Evolutionary conservation across 2,329 filamentous ascomycete species (phyloP).

Genomic region (Penicillium corylophilum): DNA sequence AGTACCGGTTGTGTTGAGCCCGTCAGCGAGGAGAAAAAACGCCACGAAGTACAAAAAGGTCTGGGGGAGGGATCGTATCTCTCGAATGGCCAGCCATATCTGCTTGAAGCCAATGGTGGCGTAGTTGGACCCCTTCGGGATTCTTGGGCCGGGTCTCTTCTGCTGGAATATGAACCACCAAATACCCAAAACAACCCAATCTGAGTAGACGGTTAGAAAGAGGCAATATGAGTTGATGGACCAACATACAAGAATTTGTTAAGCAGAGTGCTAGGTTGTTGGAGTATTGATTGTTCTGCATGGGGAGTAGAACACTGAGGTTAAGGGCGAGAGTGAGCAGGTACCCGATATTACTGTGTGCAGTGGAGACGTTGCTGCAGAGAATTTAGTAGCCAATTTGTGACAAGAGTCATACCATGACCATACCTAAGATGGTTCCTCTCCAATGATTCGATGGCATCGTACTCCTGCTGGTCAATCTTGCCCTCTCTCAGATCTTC

Average conservation of each 20-base stretch:
- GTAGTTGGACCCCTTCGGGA: constrained; percentile 43
- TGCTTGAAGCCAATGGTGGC: constrained; percentile 45
- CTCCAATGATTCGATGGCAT: constrained; percentile 44
- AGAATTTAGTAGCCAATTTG: constrained; percentile 3
- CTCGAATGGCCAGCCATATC: constrained; percentile 39
- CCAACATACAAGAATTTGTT: constrained; percentile 41
- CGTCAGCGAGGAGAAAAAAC: constrained; percentile 45
- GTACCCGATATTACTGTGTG: constrained; percentile 46
- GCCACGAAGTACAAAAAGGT: constrained; percentile 44
- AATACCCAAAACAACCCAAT: constrained; percentile 43
- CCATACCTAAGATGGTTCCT: constrained; percentile 41
- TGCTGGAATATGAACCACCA: constrained; percentile 48
- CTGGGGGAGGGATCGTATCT: constrained; percentile 41
- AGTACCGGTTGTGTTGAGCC: constrained; percentile 42
- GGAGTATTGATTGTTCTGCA: constrained; percentile 36
- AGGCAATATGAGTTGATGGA: too few relatives aligned
- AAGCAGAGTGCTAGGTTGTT: constrained; percentile 44
- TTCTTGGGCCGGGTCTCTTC: constrained; percentile 38
- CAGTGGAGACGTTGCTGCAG: constrained; percentile 41
- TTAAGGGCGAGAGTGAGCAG: constrained; percentile 41
- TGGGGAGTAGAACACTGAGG: constrained; percentile 40
- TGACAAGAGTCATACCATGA: background rate
- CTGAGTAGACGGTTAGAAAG: constrained; percentile 20
- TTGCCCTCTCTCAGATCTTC: constrained; percentile 42
- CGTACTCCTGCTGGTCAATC: constrained; percentile 40